Conservation (phyloP, 257 asterid species). For the Solanum pennellii region DNA sequence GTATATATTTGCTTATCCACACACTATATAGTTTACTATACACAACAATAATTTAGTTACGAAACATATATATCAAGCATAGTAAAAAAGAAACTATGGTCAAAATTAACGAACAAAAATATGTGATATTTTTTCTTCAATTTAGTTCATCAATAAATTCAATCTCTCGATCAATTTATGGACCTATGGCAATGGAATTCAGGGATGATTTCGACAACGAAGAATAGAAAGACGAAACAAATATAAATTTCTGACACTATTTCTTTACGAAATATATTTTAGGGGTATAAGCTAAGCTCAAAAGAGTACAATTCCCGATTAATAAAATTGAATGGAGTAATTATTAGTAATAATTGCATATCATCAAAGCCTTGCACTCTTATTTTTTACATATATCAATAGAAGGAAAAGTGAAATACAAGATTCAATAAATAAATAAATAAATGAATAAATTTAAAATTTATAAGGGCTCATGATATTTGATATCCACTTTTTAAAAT, state of each 20-base stretch:
- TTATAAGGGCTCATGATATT: too few species aligned
- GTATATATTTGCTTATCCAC: too few species aligned
- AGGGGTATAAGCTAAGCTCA: not conserved
- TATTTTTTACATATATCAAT: not conserved
- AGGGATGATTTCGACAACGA: too few species aligned
- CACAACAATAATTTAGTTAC: not conserved
- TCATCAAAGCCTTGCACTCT: not conserved
- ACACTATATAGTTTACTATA: too few species aligned
- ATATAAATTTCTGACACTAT: too few species aligned
- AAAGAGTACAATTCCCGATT: not conserved
- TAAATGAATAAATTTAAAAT: too few species aligned
- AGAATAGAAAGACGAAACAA: too few species aligned
- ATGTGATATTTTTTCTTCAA: not conserved
- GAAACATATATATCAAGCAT: not conserved
- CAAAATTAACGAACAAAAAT: too few species aligned
- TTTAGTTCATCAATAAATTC: not conserved
- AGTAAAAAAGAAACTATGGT: not conserved
- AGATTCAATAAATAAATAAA: not conserved
- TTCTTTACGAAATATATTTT: too few species aligned
- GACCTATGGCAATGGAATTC: too few species aligned
- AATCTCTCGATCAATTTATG: not conserved
- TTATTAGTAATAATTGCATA: not conserved
- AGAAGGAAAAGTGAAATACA: not conserved
- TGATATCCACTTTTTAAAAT: too few species aligned
- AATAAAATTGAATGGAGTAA: not conserved